These are phyloP conservation scores for Yarrowia hollandica DNA, from an alignment of 805 yeast genomes.

Conservation along the genomic window DNA sequence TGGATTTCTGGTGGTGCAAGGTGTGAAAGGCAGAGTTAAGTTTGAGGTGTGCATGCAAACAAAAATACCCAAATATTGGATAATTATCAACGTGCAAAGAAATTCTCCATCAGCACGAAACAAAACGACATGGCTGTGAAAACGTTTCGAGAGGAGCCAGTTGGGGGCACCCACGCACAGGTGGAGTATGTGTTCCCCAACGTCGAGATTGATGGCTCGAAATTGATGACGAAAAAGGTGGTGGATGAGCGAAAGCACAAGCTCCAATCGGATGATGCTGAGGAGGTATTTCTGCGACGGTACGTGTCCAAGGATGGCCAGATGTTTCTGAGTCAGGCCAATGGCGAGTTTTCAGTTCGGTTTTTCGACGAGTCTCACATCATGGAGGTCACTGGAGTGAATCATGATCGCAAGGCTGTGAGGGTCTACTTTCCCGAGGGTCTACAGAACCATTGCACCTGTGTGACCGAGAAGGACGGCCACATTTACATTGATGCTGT, in stretches of 20 bases:
- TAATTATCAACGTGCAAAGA: neutral
- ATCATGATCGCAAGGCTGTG: neutral
- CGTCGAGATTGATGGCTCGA: conserved; percentile 18
- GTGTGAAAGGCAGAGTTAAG: neutral
- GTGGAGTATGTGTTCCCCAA: conserved; percentile 12
- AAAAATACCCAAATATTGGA: neutral
- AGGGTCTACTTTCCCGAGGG: conserved; percentile 7
- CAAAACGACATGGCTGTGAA: neutral
- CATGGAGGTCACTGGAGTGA: conserved; percentile 20
- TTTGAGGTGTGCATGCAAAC: conserved; percentile 1
- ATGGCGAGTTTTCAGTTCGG: conserved; percentile 11
- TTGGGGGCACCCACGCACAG: neutral
- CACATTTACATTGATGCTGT: neutral
- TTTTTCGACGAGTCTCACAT: conserved; percentile 11
- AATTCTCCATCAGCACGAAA: neutral
- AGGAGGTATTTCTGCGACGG: conserved; percentile 1
- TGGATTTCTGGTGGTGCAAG: neutral
- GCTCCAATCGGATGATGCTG: neutral
- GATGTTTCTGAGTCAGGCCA: neutral
- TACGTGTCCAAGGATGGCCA: conserved; percentile 17
- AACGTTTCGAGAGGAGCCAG: conserved; percentile 19
- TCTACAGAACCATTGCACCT: conserved; percentile 16
- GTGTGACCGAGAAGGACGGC: conserved; percentile 5
- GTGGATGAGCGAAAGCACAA: neutral
- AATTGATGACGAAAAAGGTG: neutral